Evolutionary conservation across 306 rosid genomes (phyloP).

Genomic region (Fagus crenata): DNA sequence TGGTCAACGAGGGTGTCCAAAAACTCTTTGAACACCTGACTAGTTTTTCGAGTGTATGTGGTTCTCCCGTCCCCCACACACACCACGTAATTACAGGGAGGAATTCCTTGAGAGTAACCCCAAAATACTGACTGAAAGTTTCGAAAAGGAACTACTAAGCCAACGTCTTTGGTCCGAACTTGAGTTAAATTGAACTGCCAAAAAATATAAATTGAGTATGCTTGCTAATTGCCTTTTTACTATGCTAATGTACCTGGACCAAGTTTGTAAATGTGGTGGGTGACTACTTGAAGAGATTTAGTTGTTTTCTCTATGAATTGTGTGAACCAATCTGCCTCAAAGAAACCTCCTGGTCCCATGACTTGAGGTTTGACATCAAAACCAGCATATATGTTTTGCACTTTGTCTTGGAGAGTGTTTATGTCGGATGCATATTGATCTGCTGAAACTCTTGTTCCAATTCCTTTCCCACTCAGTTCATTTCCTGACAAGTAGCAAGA

Average conservation of each 20-base stretch:
- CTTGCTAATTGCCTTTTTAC: background rate
- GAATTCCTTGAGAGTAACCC: no score
- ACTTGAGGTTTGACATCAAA: slow-evolving; percentile 57
- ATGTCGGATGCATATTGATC: slow-evolving; percentile 69
- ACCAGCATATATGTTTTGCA: slow-evolving; percentile 45
- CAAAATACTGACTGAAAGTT: no score
- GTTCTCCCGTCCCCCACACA: no score
- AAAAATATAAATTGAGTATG: no score
- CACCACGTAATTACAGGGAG: no score
- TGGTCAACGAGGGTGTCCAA: no score
- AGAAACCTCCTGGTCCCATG: slow-evolving; percentile 92
- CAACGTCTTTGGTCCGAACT: no score
- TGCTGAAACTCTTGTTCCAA: slow-evolving; percentile 63
- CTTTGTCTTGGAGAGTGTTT: slow-evolving; percentile 46
- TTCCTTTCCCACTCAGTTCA: slow-evolving; percentile 79
- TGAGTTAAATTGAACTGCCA: no score
- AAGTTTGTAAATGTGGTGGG: slow-evolving; percentile 88
- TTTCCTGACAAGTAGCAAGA: slow-evolving; percentile 51
- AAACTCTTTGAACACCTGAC: no score
- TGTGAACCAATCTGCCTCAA: slow-evolving; percentile 70
- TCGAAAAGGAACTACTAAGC: no score
- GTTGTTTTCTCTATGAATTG: slow-evolving; percentile 53
- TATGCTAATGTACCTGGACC: slow-evolving; percentile 64
- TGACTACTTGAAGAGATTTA: slow-evolving; percentile 44
- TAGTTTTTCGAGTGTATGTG: no score